A percentile compares a stretch with the other conserved stretches of the same genome.
Conservation (phyloP, 305 asterid genomes). For the Plantago lanceolata region DNA sequence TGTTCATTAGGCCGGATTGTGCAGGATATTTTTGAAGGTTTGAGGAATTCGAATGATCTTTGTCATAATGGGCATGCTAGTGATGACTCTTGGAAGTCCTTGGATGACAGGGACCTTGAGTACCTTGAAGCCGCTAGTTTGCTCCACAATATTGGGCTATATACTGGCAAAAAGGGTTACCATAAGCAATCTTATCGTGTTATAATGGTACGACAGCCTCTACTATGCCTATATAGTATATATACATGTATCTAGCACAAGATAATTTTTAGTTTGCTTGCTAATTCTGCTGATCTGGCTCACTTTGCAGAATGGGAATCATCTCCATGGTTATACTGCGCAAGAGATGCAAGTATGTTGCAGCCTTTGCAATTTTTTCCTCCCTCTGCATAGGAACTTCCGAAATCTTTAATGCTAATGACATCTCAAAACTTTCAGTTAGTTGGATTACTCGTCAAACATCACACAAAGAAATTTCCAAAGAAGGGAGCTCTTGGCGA, state of each 20-base stretch:
- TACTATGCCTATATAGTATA: slow-evolving; percentile 1
- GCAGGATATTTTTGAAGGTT: slow-evolving; percentile 69
- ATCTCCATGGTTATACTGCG: slow-evolving; percentile 53
- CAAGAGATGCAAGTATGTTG: slow-evolving; percentile 57
- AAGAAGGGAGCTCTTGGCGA: slow-evolving; percentile 39
- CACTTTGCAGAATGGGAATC: slow-evolving; percentile 50
- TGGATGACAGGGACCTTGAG: slow-evolving; percentile 64
- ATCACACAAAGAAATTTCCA: slow-evolving; percentile 65
- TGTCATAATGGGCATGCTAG: slow-evolving; percentile 18
- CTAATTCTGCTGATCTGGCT: slow-evolving; percentile 24
- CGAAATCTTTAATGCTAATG: slow-evolving; percentile 21
- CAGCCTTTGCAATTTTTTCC: slow-evolving; percentile 14
- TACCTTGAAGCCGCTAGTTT: slow-evolving; percentile 81
- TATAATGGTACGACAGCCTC: slow-evolving; percentile 39
- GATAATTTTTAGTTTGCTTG: slow-evolving; percentile 1
- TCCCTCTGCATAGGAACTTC: not conserved
- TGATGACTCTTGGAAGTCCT: slow-evolving; percentile 24
- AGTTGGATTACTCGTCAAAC: slow-evolving; percentile 63
- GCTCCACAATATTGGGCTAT: slow-evolving; percentile 69
- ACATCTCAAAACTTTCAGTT: slow-evolving; percentile 47
- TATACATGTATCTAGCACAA: not conserved
- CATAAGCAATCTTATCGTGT: slow-evolving; percentile 60
- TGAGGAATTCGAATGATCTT: slow-evolving; percentile 38
- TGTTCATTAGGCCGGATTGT: slow-evolving; percentile 27
- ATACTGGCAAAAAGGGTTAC: slow-evolving; percentile 69